A percentile compares a stretch with the other conserved stretches of the same genome.
Conservation (phyloP, 805 yeast genomes). For the Kuraishia floccosa region DNA sequence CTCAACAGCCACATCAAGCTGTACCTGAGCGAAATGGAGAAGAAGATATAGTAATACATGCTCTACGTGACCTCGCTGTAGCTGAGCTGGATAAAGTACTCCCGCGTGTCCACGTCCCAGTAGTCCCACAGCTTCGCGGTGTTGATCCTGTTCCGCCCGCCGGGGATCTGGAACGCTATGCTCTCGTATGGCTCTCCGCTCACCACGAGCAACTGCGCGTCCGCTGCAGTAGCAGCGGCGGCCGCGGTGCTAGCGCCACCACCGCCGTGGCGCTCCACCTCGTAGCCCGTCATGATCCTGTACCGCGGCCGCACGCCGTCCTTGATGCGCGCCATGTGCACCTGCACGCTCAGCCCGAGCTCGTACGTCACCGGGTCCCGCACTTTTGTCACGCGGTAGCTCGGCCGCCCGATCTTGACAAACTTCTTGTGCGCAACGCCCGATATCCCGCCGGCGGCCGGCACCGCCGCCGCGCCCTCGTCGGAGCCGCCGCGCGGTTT, state of each 20-base stretch:
- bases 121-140: conserved; percentile 37
- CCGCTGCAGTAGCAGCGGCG: conserved; percentile 27
- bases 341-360: conserved; percentile 55
- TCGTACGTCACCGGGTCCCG: conserved; percentile 47
- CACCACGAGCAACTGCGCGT: conserved; percentile 61
- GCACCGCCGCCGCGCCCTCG: conserved; percentile 4
- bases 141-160: conserved; percentile 34
- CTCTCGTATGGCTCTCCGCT: conserved; percentile 91
- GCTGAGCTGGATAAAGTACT: conserved; percentile 62
- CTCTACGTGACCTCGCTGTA: too few relatives aligned
- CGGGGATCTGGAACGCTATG: conserved; percentile 65
- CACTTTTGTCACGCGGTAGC: conserved; percentile 55
- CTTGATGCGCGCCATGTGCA: conserved; percentile 41
- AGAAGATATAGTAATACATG: too few relatives aligned
- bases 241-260: too few relatives aligned
- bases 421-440: conserved; percentile 34
- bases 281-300: conserved; percentile 71
- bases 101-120: conserved; percentile 64
- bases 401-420: conserved; percentile 64
- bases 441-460: conserved; percentile 13
- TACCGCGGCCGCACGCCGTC: conserved; percentile 41
- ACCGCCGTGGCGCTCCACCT: too few relatives aligned
- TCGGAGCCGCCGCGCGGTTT: conserved; percentile 8
- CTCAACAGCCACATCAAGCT: conserved; percentile 42
- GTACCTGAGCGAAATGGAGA: conserved; percentile 41